A percentile compares a stretch with the other conserved stretches of the same genome.
phyloP scores from a whole-genome alignment of 495 filamentous ascomycete genomes.

The Mytilinidion resinicola region DNA sequence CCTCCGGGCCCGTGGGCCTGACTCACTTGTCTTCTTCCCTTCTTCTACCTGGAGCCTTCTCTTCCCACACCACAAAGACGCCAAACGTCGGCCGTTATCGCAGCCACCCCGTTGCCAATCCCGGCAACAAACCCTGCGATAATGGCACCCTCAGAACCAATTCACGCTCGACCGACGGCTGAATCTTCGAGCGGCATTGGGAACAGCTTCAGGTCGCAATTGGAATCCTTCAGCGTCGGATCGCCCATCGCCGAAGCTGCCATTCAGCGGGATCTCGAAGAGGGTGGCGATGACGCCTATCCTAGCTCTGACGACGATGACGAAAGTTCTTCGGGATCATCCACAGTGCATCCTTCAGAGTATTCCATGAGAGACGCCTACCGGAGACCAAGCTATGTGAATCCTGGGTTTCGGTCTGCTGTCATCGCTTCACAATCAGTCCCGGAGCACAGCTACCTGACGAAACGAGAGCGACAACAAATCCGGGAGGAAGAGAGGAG shows the following conservation, averaged over 20 bases:
- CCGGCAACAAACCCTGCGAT: neutral
- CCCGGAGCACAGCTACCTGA: conserved; percentile 47
- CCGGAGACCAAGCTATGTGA: conserved; percentile 57
- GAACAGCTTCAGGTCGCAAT: conserved; percentile 12
- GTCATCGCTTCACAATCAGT: conserved; percentile 34
- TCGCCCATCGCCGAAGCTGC: conserved; percentile 60
- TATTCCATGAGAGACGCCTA: conserved; percentile 64
- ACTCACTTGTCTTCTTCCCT: too few species aligned
- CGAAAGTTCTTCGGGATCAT: conserved; percentile 21
- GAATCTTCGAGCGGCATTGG: neutral
- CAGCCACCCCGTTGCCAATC: neutral
- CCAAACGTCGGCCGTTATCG: neutral
- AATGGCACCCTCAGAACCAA: neutral
- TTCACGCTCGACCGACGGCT: neutral
- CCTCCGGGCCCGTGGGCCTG: too few species aligned
- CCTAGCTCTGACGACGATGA: conserved; percentile 39
- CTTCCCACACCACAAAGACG: too few species aligned
- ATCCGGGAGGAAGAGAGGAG: conserved; percentile 68
- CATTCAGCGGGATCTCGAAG: conserved; percentile 64
- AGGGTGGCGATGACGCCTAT: conserved; percentile 32
- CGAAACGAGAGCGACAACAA: conserved; percentile 54
- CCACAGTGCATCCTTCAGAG: conserved; percentile 40
- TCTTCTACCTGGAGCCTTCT: too few species aligned
- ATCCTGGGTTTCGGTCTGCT: conserved; percentile 49
- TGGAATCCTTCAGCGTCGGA: conserved; percentile 17